phyloP scores from a whole-genome alignment of 305 asterid genomes.

The Solanum hybrid region DNA sequence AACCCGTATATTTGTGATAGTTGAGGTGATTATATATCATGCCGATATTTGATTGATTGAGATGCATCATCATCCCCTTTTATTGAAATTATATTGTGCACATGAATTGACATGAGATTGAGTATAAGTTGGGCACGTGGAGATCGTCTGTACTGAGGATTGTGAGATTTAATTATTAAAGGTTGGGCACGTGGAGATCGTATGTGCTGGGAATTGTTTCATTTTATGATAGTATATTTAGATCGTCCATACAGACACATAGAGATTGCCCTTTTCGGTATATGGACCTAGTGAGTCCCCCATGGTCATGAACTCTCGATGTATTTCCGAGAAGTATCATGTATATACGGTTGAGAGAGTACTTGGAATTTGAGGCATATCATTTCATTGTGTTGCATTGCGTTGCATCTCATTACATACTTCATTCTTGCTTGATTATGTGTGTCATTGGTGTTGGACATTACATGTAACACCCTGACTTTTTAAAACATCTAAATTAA shows the following conservation, averaged over 20 bases:
- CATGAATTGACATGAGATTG: not conserved
- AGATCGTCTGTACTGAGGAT: too few relatives aligned
- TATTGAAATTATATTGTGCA: not conserved
- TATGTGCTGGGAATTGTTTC: too few relatives aligned
- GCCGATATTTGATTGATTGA: not conserved
- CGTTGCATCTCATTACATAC: not conserved
- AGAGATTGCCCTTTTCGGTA: not conserved
- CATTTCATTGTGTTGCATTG: not conserved
- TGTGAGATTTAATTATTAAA: not conserved
- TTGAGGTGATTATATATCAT: not conserved
- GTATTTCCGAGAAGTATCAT: not conserved
- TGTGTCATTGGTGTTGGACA: too few relatives aligned
- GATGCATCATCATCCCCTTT: not conserved
- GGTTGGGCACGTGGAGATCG: not conserved
- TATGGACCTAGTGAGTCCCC: not conserved
- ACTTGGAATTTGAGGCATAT: not conserved
- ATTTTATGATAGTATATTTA: too few relatives aligned
- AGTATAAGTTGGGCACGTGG: not conserved
- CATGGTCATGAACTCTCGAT: not conserved
- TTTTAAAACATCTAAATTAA: too few relatives aligned
- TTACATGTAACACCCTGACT: too few relatives aligned
- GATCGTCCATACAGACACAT: too few relatives aligned
- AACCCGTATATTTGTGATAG: not conserved
- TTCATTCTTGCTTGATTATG: too few relatives aligned
- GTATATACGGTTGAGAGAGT: not conserved